phyloP scores from a whole-genome alignment of 225 moss, liverwort and hornwort genomes.

The Lunularia cruciata region DNA sequence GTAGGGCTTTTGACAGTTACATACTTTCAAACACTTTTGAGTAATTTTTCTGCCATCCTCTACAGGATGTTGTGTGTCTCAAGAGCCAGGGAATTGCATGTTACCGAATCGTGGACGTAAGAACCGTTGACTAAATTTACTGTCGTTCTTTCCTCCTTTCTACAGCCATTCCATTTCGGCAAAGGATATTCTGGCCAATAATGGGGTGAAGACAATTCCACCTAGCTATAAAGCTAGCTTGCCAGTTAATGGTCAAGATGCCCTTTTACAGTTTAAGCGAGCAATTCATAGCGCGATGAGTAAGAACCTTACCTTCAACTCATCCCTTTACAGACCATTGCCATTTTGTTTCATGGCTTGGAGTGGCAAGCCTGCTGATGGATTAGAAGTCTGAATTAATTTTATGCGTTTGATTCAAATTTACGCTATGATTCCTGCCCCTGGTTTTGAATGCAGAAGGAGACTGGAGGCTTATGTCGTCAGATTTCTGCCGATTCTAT shows the following conservation, averaged over 20 bases:
- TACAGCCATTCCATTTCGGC: constrained; percentile 33
- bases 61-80: no score
- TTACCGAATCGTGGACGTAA: no score
- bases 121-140: no score
- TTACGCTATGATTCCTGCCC: not conserved
- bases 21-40: no score
- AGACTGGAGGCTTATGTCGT: constrained; percentile 39
- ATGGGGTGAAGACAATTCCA: constrained; percentile 17
- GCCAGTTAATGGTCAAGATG: constrained; percentile 28
- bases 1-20: no score
- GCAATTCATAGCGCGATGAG: constrained; percentile 43
- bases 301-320: not conserved
- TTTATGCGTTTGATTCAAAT: not conserved
- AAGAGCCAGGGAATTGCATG: no score
- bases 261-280: constrained; percentile 28
- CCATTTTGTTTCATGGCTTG: no score
- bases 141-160: no score
- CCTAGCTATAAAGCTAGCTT: constrained; percentile 21
- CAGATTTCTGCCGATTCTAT: constrained; percentile 36
- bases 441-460: constrained; percentile 22
- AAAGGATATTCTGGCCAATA: constrained; percentile 22
- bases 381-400: no score
- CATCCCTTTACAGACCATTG: no score
- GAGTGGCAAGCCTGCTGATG: no score
- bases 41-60: no score